Base-by-base conservation (phyloP, 257 asterid genomes). In the Mentha longifolia region DNA sequence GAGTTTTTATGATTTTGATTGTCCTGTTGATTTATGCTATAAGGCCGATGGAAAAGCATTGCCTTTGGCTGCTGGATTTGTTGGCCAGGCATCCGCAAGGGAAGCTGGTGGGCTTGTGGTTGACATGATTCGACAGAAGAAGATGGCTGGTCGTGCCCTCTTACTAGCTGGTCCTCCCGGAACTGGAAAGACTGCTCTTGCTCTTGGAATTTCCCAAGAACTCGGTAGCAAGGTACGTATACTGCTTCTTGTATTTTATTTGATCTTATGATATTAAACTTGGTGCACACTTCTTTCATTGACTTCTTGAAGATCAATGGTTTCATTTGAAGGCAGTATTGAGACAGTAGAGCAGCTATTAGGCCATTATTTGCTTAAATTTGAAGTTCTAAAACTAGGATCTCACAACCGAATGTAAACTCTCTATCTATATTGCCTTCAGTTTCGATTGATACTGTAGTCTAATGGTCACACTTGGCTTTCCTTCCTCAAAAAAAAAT, bases 131-230 rank as follows among this genome's bases (percentile, higher is more conserved):
- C 91, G 96, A 43, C 97, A 94, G 72, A 94, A 91, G 84, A 94
- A 91, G 82, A 91, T 94, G 99, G 99, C 97, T 0, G 99, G 99
- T 41, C 85, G 88, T 51, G 99, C 96, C 16, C 77, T 94, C 11
- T 83, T 94, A 64, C 75, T 91, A 52, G 99, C 97, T 54, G 99
- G 99, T 58, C 99, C 99, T 70, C 99, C 99, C 5, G 97, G 92
- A 64, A 94, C 99, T 7, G 99, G 99, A 13, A 94, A 94, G 85
- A 94, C 99, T 61, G 99, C 99, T 59, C 95, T 94, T 50, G 99
- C 99, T 51, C 87, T 94, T 4, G 97, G 97, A 58, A 84, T 93
- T 75, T 84, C 96, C 14, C 98, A 91, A 80, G 98, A 93, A 77
- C 97, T 94, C 71, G 97, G 99, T 46, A 94, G 96, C 90, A 94